Percentiles rank a stretch among this genome's conserved stretches.
phyloP scores from a whole-genome alignment of 2,329 filamentous ascomycete genomes.

The Aspergillus udagawae region DNA sequence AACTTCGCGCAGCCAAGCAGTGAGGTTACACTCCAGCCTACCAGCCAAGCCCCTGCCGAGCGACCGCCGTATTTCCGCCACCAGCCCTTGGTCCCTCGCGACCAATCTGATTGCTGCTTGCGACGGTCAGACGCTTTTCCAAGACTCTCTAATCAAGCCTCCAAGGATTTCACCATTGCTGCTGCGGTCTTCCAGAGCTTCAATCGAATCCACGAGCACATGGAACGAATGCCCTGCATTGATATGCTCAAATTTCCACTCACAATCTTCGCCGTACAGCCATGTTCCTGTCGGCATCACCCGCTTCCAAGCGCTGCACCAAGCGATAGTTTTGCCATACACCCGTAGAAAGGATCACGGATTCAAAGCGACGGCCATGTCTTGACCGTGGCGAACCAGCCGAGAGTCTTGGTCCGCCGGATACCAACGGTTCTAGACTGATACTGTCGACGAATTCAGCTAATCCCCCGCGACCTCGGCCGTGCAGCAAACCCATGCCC shows the following conservation, averaged over 20 bases:
- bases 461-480: background rate
- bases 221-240: background rate
- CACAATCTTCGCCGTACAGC: background rate
- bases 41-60: constrained; percentile 21
- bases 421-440: constrained; percentile 8
- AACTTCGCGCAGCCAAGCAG: constrained; percentile 12
- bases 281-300: background rate
- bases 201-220: background rate
- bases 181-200: background rate
- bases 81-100: background rate
- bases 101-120: background rate
- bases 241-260: background rate
- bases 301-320: background rate
- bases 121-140: background rate
- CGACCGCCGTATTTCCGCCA: background rate
- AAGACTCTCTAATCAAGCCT: constrained; percentile 1
- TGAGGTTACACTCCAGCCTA: constrained; percentile 21
- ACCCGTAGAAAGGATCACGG: too few relatives aligned
- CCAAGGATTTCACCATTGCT: background rate
- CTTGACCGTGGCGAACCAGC: constrained; percentile 1
- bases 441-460: background rate
- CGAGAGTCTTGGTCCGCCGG: constrained; percentile 7
- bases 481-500: background rate
- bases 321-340: too few relatives aligned
- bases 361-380: background rate